A percentile compares a stretch with the other conserved stretches of the same genome.
Conservation (phyloP, 2,329 filamentous ascomycete species). For the Torrubiellomyces zombiae region DNA sequence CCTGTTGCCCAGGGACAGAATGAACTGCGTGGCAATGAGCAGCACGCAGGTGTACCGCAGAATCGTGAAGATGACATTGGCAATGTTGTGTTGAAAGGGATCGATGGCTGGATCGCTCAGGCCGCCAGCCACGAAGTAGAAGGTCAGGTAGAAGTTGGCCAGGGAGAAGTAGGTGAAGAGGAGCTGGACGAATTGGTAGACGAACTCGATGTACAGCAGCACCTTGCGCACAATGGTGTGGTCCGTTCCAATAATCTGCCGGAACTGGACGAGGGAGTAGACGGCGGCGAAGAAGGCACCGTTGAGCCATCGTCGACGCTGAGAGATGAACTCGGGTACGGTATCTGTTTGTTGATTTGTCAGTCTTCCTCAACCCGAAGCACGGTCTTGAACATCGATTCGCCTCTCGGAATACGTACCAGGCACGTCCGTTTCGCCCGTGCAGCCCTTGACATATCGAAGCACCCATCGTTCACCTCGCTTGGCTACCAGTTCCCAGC, state of each 20-base stretch:
- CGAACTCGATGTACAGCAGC: conserved; percentile 81
- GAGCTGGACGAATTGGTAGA: conserved; percentile 86
- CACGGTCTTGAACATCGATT: too few species aligned
- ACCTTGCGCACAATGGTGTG: conserved; percentile 81
- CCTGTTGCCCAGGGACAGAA: conserved; percentile 87
- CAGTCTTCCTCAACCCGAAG: too few species aligned
- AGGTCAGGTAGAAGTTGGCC: conserved; percentile 96
- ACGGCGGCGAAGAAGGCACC: conserved; percentile 97
- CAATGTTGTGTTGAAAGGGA: conserved; percentile 80
- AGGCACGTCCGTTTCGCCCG: conserved; percentile 93
- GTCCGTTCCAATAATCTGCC: conserved; percentile 83
- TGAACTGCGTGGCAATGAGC: conserved; percentile 88
- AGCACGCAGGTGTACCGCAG: conserved; percentile 74
- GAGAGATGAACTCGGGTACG: conserved; percentile 92
- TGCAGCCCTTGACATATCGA: conserved; percentile 94
- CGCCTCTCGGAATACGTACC: conserved; percentile 55
- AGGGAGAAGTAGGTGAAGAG: conserved; percentile 96
- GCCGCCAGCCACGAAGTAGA: conserved; percentile 93
- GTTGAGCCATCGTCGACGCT: conserved; percentile 92
- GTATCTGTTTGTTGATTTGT: too few species aligned
- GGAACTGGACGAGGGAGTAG: conserved; percentile 90
- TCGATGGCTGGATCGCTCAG: conserved; percentile 65
- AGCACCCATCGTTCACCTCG: conserved; percentile 88
- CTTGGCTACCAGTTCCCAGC: conserved; percentile 93
- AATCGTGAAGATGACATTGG: conserved; percentile 69